Evolutionary conservation across 495 filamentous ascomycete genomes (phyloP), one percentile per base, ranked within the genome.

Genomic region (Penicillium argentinense): DNA sequence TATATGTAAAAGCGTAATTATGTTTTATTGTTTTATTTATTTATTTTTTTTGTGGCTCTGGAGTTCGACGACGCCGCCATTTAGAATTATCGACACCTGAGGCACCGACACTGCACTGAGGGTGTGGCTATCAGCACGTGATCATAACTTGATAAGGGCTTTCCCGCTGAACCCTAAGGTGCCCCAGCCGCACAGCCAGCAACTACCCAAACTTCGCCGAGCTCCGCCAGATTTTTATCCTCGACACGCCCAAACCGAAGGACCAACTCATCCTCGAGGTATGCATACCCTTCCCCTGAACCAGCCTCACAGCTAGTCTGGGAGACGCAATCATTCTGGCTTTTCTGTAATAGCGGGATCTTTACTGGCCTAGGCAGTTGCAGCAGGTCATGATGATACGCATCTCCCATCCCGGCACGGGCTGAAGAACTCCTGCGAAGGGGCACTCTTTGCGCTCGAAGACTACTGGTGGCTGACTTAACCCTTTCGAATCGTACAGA

Each of bases 381-480:
- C 37, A 33, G 45, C 12, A 34, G 52, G 33, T 36, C 41, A 63
- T 44, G 54, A 67, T 76, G 87, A 90, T 83, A 91, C 86, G 83
- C 84, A 75, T 81, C 80, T 78, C 78, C 80, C 76, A 75, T 76
- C 72, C 71, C 81, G 80, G 75, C 81, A 76, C 65, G 88, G 89
- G 89, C 88, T 85, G 86, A 87, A 92, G 88, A 95, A 91, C 89
- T 63, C 90, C 86, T 89, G 54, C 53, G 62, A 68, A 63, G 62
- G 89, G 89, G 89, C 88, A 95, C 89, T 93, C 89, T 95, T 87
- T 85, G 77, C 74, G 88, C 88, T 92, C 84, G 71, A 72, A 61
- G 83, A 85, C 85, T 80, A 82, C 76, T 84, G 79, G 83, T 85
- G 85, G 86, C 89, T 95, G 85, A 92, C 80, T 67, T 61, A 47